Percentiles rank a stretch among this genome's conserved stretches.
Conservation (phyloP, 2,329 filamentous ascomycete species). For the Neofusicoccum umdonicola region DNA sequence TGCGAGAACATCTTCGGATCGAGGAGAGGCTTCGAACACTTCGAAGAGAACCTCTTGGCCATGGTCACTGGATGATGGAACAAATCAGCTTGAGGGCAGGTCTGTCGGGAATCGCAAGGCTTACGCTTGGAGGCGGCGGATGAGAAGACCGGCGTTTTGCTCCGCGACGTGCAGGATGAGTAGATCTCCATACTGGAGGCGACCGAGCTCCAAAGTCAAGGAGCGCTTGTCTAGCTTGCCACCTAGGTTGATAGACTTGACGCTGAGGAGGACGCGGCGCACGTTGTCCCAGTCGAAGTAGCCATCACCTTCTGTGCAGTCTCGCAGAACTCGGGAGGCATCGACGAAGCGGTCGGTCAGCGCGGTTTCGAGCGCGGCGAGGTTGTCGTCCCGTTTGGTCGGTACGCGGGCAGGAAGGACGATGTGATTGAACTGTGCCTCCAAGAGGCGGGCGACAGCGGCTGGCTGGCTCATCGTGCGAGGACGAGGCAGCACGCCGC, state of each 20-base stretch:
- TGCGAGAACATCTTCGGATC: constrained; percentile 52
- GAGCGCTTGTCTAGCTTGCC: constrained; percentile 26
- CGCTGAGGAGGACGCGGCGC: constrained; percentile 21
- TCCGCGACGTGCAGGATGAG: constrained; percentile 47
- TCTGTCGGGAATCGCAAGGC: constrained; percentile 16
- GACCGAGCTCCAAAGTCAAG: constrained; percentile 24
- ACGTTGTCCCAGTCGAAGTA: constrained; percentile 15
- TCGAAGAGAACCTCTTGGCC: constrained; percentile 50
- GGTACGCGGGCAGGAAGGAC: constrained; percentile 41
- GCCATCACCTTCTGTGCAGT: background rate
- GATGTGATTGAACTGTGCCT: constrained; percentile 36
- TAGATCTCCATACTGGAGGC: constrained; percentile 23
- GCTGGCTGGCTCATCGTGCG: background rate
- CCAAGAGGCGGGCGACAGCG: constrained; percentile 10
- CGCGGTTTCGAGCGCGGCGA: constrained; percentile 27
- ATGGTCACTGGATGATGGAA: background rate
- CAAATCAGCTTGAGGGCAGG: constrained; percentile 18
- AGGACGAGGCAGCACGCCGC: background rate
- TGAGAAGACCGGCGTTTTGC: constrained; percentile 51
- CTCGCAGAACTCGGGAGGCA: background rate
- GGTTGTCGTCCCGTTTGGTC: constrained; percentile 31
- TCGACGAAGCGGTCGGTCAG: constrained; percentile 26
- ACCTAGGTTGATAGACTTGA: constrained; percentile 25
- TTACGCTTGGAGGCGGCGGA: constrained; percentile 37
- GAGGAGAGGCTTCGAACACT: constrained; percentile 59